Evolutionary conservation across 2,329 filamentous ascomycete genomes (phyloP).

Genomic region (Sporothrix phasma): DNA sequence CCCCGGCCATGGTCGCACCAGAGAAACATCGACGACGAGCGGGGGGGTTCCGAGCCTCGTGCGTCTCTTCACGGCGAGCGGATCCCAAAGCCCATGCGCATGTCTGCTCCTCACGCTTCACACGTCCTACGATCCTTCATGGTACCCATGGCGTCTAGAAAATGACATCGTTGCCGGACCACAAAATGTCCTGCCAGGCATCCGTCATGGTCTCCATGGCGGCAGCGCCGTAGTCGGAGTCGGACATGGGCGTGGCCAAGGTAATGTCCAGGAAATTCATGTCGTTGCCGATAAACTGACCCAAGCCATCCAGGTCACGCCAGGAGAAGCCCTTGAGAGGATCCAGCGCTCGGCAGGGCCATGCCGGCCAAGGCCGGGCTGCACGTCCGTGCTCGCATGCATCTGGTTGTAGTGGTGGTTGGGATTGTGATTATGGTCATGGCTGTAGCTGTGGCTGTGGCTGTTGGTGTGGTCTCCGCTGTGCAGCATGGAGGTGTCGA

Average conservation of each 20-base stretch:
- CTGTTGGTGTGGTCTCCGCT: background rate
- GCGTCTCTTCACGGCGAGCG: too few relatives aligned
- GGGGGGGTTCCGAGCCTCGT: too few relatives aligned
- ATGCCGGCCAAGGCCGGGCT: background rate
- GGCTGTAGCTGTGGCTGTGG: too few relatives aligned
- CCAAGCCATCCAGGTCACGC: constrained; percentile 12
- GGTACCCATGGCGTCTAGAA: too few relatives aligned
- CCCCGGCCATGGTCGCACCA: too few relatives aligned
- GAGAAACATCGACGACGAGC: too few relatives aligned
- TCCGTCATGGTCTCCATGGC: constrained; percentile 7
- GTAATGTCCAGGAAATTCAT: constrained; percentile 11
- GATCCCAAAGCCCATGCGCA: too few relatives aligned
- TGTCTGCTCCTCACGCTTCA: too few relatives aligned
- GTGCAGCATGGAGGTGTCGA: background rate
- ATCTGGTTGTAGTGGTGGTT: too few relatives aligned
- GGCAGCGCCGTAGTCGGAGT: constrained; percentile 9
- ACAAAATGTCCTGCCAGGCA: constrained; percentile 14
- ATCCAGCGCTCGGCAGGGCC: background rate
- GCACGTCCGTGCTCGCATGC: background rate
- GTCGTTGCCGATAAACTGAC: constrained; percentile 14
- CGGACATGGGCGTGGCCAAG: constrained; percentile 13
- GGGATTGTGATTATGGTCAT: too few relatives aligned
- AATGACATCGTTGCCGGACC: constrained; percentile 12
- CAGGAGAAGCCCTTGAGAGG: constrained; percentile 13
- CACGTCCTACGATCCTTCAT: too few relatives aligned